Evolutionary conservation across 2,329 filamentous ascomycete genomes (phyloP).

Genomic region (Aspergillus tamarii): DNA sequence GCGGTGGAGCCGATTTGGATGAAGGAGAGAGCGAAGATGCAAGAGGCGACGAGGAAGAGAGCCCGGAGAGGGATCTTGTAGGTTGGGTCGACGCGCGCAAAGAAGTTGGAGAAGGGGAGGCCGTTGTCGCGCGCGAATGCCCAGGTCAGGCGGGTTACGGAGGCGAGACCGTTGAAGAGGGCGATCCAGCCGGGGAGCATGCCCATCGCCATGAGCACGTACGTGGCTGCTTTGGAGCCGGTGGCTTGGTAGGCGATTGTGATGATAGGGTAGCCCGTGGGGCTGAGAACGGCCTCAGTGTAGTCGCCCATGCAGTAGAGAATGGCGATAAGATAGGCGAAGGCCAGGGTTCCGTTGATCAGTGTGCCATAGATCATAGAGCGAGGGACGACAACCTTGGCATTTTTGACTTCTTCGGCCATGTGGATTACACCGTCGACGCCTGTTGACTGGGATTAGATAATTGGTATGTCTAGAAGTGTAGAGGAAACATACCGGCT

Average conservation of each 20-base stretch:
- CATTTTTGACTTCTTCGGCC: slow-evolving; percentile 53
- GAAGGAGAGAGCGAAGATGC: slow-evolving; percentile 37
- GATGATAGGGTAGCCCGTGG: slow-evolving; percentile 52
- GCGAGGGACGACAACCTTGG: slow-evolving; percentile 49
- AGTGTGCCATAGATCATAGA: slow-evolving; percentile 50
- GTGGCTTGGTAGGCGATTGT: slow-evolving; percentile 56
- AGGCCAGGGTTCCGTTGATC: slow-evolving; percentile 50
- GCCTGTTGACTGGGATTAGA: slow-evolving; percentile 13
- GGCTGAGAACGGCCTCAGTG: slow-evolving; percentile 38
- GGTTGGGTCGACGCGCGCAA: slow-evolving; percentile 30
- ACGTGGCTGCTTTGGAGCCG: slow-evolving; percentile 35
- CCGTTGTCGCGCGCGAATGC: slow-evolving; percentile 49
- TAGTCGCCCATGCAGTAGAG: slow-evolving; percentile 48
- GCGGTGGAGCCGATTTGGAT: slow-evolving; percentile 54
- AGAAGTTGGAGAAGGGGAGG: slow-evolving; percentile 40
- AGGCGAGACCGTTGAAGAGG: slow-evolving; percentile 30
- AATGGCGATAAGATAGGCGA: slow-evolving; percentile 45
- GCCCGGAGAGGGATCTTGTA: slow-evolving; percentile 46
- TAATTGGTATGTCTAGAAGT: no score
- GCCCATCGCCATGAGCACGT: slow-evolving; percentile 46
- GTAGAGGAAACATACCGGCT: slow-evolving; percentile 10
- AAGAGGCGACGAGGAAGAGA: slow-evolving; percentile 28
- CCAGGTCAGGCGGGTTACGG: slow-evolving; percentile 46
- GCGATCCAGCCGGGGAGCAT: slow-evolving; percentile 27
- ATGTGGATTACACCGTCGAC: slow-evolving; percentile 38